phyloP scores from a whole-genome alignment of 768 basidiomycete genomes.

The Tylopilus intermedius region DNA sequence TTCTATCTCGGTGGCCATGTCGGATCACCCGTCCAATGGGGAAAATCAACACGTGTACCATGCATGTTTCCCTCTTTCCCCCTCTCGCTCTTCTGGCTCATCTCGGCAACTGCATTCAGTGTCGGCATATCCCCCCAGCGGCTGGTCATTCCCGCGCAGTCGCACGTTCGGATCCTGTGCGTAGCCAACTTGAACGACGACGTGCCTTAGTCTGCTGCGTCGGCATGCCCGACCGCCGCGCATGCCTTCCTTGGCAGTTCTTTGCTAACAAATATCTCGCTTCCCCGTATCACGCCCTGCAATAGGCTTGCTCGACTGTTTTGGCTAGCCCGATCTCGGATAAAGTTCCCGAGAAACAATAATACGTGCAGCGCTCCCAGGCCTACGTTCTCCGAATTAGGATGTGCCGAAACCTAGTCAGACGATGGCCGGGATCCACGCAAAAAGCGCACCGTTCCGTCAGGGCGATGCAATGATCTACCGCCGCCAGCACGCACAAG shows the following conservation, averaged over 20 bases:
- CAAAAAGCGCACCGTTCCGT: background rate
- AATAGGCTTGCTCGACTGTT: background rate
- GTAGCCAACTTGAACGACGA: background rate
- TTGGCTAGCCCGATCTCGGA: background rate
- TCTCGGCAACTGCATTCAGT: conserved; percentile 3
- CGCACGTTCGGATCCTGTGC: conserved; percentile 1
- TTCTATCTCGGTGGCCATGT: conserved; percentile 4
- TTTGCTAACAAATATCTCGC: background rate
- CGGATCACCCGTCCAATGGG: conserved; percentile 20
- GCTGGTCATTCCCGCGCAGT: background rate
- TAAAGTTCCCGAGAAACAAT: background rate
- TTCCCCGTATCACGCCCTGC: background rate
- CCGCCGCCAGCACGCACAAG: background rate
- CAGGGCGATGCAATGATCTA: background rate
- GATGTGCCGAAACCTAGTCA: background rate
- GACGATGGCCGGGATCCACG: background rate
- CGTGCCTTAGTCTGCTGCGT: background rate
- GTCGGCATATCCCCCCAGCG: conserved; percentile 3
- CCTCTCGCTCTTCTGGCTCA: conserved; percentile 6
- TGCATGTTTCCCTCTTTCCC: conserved; percentile 21
- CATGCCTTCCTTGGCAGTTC: background rate
- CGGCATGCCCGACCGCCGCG: conserved; percentile 3
- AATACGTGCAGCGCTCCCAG: background rate
- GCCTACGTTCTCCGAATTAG: background rate
- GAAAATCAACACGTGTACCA: conserved; percentile 22